A percentile compares a stretch with the other conserved stretches of the same genome.
Conservation (phyloP, 148 eudicot species). For the Linanthus parryae region DNA sequence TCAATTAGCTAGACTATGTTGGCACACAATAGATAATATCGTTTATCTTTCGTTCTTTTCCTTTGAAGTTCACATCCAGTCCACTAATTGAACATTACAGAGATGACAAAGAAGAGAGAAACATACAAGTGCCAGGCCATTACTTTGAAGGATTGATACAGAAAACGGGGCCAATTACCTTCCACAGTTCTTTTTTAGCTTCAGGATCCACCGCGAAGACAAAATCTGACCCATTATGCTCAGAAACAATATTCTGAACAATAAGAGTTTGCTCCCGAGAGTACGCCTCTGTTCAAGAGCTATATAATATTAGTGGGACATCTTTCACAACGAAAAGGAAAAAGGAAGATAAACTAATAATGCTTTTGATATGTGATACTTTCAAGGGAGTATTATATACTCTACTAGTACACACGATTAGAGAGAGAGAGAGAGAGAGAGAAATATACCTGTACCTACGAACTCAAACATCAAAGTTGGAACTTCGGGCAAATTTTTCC, state of each 20-base stretch:
- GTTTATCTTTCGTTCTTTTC: too few species aligned
- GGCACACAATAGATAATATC: too few species aligned
- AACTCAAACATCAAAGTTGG: conserved; percentile 90
- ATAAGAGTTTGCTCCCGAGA: conserved; percentile 76
- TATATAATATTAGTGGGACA: too few species aligned
- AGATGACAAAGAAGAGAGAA: background rate
- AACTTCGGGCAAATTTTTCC: conserved; percentile 70
- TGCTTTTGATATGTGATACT: too few species aligned
- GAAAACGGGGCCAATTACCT: conserved; percentile 35
- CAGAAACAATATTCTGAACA: conserved; percentile 82
- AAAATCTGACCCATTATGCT: conserved; percentile 89
- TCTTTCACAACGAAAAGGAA: too few species aligned
- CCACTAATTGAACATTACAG: too few species aligned
- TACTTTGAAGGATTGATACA: background rate
- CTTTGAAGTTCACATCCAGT: too few species aligned
- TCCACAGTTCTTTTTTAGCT: conserved; percentile 98
- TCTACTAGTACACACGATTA: background rate
- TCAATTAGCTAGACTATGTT: too few species aligned
- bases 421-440: background rate
- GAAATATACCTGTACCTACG: conserved; percentile 76
- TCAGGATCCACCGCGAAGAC: conserved; percentile 83
- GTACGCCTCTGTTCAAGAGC: conserved; percentile 62
- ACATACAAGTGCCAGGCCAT: background rate
- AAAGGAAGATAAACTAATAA: background rate
- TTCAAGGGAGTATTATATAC: background rate